phyloP scores from a whole-genome alignment of 2,329 filamentous ascomycete genomes.

The Xylariaceae sp. region DNA sequence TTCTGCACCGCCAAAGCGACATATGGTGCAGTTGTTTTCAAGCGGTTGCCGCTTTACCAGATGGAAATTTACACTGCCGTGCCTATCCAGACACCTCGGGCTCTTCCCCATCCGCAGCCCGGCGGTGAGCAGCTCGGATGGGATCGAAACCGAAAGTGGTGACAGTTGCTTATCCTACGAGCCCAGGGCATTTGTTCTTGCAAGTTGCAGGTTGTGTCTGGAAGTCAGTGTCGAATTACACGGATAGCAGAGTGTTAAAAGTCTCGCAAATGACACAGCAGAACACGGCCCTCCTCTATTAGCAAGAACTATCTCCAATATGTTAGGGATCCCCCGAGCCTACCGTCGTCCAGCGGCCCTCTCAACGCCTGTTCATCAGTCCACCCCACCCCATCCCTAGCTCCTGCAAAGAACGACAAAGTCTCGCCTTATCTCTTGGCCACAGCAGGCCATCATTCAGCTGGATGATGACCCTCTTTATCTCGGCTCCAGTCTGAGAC shows the following conservation, averaged over 20 bases:
- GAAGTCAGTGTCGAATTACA: conserved; percentile 9
- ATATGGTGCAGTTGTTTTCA: no score
- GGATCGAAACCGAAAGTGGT: no score
- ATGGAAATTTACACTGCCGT: no score
- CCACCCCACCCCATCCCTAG: neutral
- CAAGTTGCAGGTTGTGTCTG: neutral
- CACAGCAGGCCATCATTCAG: conserved; percentile 25
- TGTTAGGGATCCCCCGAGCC: neutral
- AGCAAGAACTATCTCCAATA: neutral
- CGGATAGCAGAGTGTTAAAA: conserved; percentile 4
- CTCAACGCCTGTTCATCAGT: no score
- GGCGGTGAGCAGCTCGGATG: no score
- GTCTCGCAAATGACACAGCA: conserved; percentile 4
- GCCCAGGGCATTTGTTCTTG: neutral
- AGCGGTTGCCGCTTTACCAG: no score
- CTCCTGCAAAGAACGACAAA: conserved; percentile 4
- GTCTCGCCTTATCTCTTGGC: conserved; percentile 12
- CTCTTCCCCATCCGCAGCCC: no score
- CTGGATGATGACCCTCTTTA: conserved; percentile 35
- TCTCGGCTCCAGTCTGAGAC: conserved; percentile 26
- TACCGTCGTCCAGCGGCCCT: conserved; percentile 7
- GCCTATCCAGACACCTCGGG: conserved; percentile 2
- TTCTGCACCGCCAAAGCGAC: no score
- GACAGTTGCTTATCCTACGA: no score
- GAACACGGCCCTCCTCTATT: neutral